These are phyloP conservation scores for Pestalotiopsis fici DNA, from an alignment of 2,329 filamentous ascomycete species.

Conservation along the genomic window DNA sequence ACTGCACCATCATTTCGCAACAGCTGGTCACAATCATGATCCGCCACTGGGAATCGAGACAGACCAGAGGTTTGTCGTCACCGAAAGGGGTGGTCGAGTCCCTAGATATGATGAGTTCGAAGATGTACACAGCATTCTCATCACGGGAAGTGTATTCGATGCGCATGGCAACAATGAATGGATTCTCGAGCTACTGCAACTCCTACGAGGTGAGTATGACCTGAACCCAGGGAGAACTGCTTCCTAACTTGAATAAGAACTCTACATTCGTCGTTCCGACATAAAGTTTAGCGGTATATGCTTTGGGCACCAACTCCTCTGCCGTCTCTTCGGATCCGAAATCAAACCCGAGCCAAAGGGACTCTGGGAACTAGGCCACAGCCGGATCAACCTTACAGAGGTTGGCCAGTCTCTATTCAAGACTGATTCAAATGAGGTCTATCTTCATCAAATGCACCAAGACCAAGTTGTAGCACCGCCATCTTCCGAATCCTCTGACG, in stretches of 20 bases:
- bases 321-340: constrained; percentile 67
- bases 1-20: constrained; percentile 49
- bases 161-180: constrained; percentile 72
- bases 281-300: constrained; percentile 72
- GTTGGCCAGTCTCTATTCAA: constrained; percentile 71
- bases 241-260: constrained; percentile 28
- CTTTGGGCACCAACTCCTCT: constrained; percentile 81
- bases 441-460: constrained; percentile 78
- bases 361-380: constrained; percentile 74
- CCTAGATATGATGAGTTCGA: constrained; percentile 53
- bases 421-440: constrained; percentile 46
- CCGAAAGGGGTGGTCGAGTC: constrained; percentile 46
- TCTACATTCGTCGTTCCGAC: constrained; percentile 51
- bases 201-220: constrained; percentile 42
- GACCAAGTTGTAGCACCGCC: constrained; percentile 70
- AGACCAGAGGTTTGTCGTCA: constrained; percentile 55
- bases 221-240: background rate
- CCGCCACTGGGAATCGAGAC: constrained; percentile 57
- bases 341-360: constrained; percentile 65
- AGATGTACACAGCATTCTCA: constrained; percentile 70
- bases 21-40: constrained; percentile 51
- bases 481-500: constrained; percentile 41
- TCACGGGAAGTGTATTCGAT: constrained; percentile 71
- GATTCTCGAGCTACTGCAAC: constrained; percentile 69
- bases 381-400: constrained; percentile 62